phyloP scores from a whole-genome alignment of 2,329 filamentous ascomycete species.

The Scedosporium dehoogii region DNA sequence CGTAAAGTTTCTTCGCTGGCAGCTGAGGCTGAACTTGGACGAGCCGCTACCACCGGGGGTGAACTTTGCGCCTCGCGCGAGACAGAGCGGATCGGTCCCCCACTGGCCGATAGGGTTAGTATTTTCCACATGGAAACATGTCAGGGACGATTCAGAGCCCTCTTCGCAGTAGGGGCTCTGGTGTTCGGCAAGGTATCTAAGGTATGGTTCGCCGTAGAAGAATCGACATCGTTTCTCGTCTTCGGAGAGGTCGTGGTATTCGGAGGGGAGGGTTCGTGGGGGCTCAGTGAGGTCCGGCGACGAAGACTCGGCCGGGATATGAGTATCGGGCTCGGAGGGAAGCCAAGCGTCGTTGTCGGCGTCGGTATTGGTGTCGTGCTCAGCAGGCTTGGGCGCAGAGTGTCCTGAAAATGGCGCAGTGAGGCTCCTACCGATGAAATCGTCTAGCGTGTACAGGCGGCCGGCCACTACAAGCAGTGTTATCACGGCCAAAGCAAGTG shows the following conservation, averaged over 20 bases:
- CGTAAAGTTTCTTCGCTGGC: not conserved
- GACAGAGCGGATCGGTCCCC: constrained; percentile 16
- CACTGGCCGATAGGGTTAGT: constrained; percentile 7
- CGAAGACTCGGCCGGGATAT: too few relatives aligned
- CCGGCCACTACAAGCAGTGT: too few relatives aligned
- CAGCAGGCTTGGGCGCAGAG: too few relatives aligned
- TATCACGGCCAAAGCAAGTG: too few relatives aligned
- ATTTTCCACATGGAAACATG: constrained; percentile 17
- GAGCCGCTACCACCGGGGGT: constrained; percentile 5
- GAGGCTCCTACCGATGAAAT: too few relatives aligned
- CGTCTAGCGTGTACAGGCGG: too few relatives aligned
- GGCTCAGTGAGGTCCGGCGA: too few relatives aligned
- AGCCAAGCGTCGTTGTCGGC: too few relatives aligned
- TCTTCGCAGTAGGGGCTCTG: not conserved
- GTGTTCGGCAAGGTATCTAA: not conserved
- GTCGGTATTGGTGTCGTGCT: too few relatives aligned
- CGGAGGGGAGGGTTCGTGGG: not conserved
- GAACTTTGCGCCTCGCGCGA: constrained; percentile 12
- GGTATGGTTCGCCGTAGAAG: not conserved
- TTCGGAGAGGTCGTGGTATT: not conserved
- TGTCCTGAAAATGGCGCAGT: too few relatives aligned
- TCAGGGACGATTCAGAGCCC: not conserved
- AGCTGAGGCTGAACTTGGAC: not conserved
- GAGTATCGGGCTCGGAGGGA: too few relatives aligned
- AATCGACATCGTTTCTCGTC: not conserved